phyloP scores from a whole-genome alignment of 805 yeast genomes.

The Clavispora asparagi region DNA sequence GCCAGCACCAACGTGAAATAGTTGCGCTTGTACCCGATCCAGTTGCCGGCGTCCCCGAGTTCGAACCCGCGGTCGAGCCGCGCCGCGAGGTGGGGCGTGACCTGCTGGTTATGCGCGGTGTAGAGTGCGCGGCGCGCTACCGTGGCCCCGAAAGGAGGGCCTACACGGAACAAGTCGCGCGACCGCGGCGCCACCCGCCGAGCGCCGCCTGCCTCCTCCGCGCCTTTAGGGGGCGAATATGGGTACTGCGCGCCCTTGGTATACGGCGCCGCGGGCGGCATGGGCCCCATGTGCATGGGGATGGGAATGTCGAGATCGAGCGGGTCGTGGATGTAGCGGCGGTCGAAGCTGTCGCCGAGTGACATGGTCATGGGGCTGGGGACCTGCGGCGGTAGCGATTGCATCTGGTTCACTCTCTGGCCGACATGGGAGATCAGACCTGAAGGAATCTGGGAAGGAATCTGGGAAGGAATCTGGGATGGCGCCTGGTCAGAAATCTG shows the following conservation, averaged over 20 bases:
- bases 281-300: not conserved
- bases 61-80: conserved; percentile 26
- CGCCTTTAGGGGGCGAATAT: not conserved
- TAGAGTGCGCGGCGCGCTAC: not conserved
- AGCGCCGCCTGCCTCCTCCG: not conserved
- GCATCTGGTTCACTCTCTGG: too few species aligned
- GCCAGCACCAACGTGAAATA: conserved; percentile 62
- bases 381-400: not conserved
- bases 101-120: not conserved
- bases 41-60: conserved; percentile 19
- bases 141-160: conserved; percentile 41
- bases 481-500: too few species aligned
- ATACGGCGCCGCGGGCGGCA: not conserved
- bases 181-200: conserved; percentile 57
- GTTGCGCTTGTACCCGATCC: conserved; percentile 71
- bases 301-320: not conserved
- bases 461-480: too few species aligned
- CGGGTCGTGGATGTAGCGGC: not conserved
- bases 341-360: not conserved
- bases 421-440: too few species aligned
- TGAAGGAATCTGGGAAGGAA: too few species aligned
- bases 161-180: conserved; percentile 55
- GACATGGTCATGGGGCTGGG: not conserved
- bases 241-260: not conserved
- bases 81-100: conserved; percentile 12